phyloP scores from a whole-genome alignment of 176 grass and related monocot species.

The Rhipidocladum racemiflorum region DNA sequence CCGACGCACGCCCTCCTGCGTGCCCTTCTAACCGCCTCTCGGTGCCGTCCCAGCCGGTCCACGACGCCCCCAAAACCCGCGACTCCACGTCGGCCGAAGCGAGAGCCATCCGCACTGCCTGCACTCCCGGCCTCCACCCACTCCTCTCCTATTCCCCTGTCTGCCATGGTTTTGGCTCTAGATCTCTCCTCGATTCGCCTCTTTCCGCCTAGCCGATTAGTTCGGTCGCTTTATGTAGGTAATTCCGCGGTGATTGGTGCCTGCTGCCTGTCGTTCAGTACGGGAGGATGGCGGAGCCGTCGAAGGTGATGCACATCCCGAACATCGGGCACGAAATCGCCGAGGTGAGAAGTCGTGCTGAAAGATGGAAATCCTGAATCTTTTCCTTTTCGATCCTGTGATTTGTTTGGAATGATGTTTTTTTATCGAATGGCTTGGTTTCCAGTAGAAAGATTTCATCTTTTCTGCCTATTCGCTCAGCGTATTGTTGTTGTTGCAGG shows the following conservation, averaged over 20 bases:
- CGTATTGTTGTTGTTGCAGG: constrained; percentile 38
- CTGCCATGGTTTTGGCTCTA: neutral
- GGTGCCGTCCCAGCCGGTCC: too few species aligned
- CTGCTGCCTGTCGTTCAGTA: neutral
- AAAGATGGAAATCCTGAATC: neutral
- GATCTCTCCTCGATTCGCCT: constrained; percentile 5
- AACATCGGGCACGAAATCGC: constrained; percentile 94
- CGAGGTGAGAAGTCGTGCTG: constrained; percentile 48
- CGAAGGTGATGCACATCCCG: constrained; percentile 93
- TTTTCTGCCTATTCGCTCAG: neutral
- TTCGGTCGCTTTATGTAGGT: neutral
- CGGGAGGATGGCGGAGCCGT: constrained; percentile 82
- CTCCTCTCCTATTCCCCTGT: too few species aligned
- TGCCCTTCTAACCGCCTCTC: too few species aligned
- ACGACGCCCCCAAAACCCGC: too few species aligned
- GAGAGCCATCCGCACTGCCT: too few species aligned
- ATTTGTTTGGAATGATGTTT: neutral
- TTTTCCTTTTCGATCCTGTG: neutral
- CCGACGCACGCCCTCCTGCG: too few species aligned
- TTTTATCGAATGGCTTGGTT: neutral
- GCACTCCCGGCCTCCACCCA: too few species aligned
- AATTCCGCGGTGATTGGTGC: constrained; percentile 5
- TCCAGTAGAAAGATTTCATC: neutral
- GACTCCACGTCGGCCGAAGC: too few species aligned
- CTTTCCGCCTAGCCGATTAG: neutral